Conservation (phyloP, 2,329 filamentous ascomycete species). For the Pseudovirgaria hyperparasitica region DNA sequence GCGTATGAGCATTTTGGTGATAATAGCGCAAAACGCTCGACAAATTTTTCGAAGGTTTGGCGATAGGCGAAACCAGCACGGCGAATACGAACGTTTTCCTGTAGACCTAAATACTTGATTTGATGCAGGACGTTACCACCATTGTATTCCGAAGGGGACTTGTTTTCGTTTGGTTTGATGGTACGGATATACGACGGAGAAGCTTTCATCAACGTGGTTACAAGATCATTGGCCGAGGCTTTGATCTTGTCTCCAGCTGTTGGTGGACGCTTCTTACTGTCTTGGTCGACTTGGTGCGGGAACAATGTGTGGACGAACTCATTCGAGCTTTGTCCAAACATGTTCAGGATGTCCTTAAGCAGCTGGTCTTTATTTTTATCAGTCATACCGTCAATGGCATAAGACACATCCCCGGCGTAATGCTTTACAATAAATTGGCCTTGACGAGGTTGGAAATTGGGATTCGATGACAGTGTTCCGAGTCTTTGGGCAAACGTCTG, state of each 20-base stretch:
- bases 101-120: slow-evolving; percentile 97
- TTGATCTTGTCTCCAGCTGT: slow-evolving; percentile 96
- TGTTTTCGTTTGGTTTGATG: slow-evolving; percentile 99
- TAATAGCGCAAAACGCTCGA: slow-evolving; percentile 89
- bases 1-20: slow-evolving; percentile 93
- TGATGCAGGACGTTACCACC: slow-evolving; percentile 88
- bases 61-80: slow-evolving; percentile 94
- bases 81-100: slow-evolving; percentile 96
- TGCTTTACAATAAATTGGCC: slow-evolving; percentile 98
- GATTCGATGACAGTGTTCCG: slow-evolving; percentile 74
- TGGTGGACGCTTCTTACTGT: slow-evolving; percentile 87
- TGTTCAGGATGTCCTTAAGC: slow-evolving; percentile 80
- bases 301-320: slow-evolving; percentile 78
- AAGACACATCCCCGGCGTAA: slow-evolving; percentile 93
- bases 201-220: slow-evolving; percentile 92
- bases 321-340: slow-evolving; percentile 76
- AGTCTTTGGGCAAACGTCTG: slow-evolving; percentile 90
- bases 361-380: slow-evolving; percentile 99
- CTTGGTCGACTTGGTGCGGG: slow-evolving; percentile 85
- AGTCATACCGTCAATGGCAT: slow-evolving; percentile 91
- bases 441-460: slow-evolving; percentile 82
- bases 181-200: slow-evolving; percentile 97
- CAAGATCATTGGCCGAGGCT: slow-evolving; percentile 83
- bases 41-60: slow-evolving; percentile 95
- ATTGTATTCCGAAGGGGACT: slow-evolving; percentile 88